Evolutionary conservation across 345 rosid genomes (phyloP).

Genomic region (Dipteronia dyeriana): DNA sequence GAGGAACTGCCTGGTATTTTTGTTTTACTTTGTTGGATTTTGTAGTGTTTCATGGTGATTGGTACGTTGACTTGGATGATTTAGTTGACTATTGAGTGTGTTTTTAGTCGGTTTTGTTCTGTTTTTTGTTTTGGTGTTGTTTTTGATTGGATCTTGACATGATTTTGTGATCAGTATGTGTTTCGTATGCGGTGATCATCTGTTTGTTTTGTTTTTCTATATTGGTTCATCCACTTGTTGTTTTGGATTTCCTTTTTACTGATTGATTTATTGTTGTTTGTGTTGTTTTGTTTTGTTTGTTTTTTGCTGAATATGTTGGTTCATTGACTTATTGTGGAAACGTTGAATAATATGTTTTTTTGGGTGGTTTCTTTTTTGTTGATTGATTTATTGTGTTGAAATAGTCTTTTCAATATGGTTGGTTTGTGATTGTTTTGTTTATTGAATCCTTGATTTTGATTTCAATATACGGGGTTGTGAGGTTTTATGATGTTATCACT

Average conservation of each 20-base stretch:
- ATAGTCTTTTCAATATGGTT: background rate
- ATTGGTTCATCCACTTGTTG: background rate
- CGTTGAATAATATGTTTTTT: background rate
- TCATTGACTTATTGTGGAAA: conserved; percentile 4
- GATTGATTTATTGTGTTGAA: background rate
- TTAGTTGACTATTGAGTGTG: background rate
- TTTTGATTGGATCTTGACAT: background rate
- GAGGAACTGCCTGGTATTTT: conserved; percentile 82
- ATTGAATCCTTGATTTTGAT: background rate
- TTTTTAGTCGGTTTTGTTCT: background rate
- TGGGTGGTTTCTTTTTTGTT: background rate
- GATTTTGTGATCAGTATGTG: background rate
- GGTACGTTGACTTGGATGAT: background rate
- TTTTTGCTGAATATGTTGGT: background rate
- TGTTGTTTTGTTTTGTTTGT: too few relatives aligned
- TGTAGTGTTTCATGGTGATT: background rate
- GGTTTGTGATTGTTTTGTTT: background rate
- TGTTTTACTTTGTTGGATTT: background rate
- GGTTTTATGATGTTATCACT: background rate
- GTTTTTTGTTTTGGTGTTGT: background rate
- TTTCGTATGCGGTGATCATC: background rate
- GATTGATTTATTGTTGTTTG: background rate
- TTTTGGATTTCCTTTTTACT: background rate
- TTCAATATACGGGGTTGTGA: background rate
- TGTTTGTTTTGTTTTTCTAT: background rate